Evolutionary conservation across 371 early-diverging fungal species (phyloP), one percentile per base, ranked within the genome.

Genomic region (Syncephalastrum monosporum): DNA sequence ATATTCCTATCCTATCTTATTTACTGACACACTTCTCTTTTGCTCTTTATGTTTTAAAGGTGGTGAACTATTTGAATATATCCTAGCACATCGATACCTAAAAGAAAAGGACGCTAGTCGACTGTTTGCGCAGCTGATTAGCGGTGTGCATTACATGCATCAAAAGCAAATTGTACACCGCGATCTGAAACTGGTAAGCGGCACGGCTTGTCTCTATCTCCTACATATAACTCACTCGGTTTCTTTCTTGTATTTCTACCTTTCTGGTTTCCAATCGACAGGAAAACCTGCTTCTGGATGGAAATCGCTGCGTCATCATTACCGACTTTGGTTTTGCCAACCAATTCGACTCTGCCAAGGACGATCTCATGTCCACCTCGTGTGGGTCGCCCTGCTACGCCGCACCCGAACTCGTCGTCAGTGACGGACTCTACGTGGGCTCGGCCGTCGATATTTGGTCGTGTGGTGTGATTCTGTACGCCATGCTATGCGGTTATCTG

Each of bases 301-400:
- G 84, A 47, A 74, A 93, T 65, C 82, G 92, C 45, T 91, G 92
- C 70, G 90, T 99, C 25, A 90, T 96, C 60, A 93, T 99, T 62
- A 98, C 97, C 4, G 99, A 99, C 67, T 99, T 99, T 87, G 99
- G 99, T 4, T 97, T 99, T 70, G 97, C 98, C 14, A 99, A 99
- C 72, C 90, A 94, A 69, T 94, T 92, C 57, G 73, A 85, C 47
- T 82, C 79, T 33, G 65, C 84, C 13, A 64, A 75, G 44, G 85
- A 83, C 56, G 91, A 91, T 60, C 76, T 97, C 49, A 88, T 97
- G 88, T 80, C 89, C 8, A 96, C 98, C 4, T 91, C 91, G 8
- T 98, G 99, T 71, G 99, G 99, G 8, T 93, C 94, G 23, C 99
- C 99, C 5, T 97, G 97, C 74, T 99, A 98, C 73, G 98, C 99